Percentiles rank a stretch among this genome's conserved stretches.
phyloP scores from a whole-genome alignment of 305 asterid genomes.

The Fraxinus sp. region DNA sequence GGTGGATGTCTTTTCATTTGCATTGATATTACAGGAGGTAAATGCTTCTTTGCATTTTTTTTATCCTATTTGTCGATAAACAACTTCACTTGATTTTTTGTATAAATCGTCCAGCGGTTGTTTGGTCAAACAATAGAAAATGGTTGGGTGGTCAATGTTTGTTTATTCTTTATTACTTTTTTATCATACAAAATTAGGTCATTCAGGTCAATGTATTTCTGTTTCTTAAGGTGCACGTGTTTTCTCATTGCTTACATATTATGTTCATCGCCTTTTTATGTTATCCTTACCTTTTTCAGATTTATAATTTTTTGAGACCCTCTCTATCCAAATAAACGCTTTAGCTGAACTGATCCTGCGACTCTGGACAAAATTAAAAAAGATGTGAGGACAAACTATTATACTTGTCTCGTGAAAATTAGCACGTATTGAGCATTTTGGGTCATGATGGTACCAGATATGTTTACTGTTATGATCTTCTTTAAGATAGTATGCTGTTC shows the following conservation, averaged over 20 bases:
- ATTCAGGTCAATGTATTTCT: not conserved
- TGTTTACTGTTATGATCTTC: conserved; percentile 2
- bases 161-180: not conserved
- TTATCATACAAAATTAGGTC: not conserved
- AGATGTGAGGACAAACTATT: not conserved
- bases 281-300: not conserved
- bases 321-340: not conserved
- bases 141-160: not conserved
- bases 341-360: not conserved
- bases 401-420: not conserved
- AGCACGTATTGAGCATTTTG: not conserved
- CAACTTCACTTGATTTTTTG: not conserved
- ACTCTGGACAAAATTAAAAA: not conserved
- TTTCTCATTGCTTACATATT: not conserved
- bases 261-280: not conserved
- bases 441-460: not conserved
- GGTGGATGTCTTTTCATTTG: conserved; percentile 90
- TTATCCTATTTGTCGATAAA: not conserved
- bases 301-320: not conserved
- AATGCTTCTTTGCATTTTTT: conserved; percentile 22
- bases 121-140: not conserved
- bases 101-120: not conserved
- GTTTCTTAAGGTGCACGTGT: not conserved
- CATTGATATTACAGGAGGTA: conserved; percentile 82
- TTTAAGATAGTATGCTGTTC: not conserved